These are phyloP conservation scores for Lepidium didymum DNA, from an alignment of 345 rosid genomes.

Conservation along the genomic window DNA sequence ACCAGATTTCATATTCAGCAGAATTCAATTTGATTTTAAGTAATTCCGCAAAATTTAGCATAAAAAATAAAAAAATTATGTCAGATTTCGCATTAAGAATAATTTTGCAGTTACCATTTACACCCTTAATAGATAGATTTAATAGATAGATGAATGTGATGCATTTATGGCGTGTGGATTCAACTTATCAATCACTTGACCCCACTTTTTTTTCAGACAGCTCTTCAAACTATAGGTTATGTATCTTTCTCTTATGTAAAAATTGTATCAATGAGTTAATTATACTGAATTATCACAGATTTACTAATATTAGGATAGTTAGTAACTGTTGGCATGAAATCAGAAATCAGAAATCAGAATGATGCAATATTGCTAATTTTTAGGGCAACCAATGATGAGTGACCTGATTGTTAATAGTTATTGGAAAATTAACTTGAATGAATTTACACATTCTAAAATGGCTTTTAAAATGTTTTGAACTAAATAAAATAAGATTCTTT, in stretches of 20 bases:
- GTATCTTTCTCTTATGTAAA: neutral
- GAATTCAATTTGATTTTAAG: no score
- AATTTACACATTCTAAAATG: no score
- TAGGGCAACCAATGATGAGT: neutral
- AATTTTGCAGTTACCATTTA: neutral
- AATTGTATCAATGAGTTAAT: neutral
- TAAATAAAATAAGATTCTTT: no score
- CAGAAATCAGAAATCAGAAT: neutral
- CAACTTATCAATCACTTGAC: slow-evolving; percentile 2
- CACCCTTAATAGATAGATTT: no score
- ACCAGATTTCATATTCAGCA: no score
- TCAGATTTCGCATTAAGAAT: no score
- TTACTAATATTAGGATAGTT: neutral
- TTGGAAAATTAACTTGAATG: no score
- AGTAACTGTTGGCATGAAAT: neutral
- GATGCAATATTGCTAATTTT: neutral
- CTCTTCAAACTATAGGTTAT: neutral
- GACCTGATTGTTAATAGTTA: neutral
- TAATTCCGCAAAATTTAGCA: no score
- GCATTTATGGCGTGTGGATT: slow-evolving; percentile 16
- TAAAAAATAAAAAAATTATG: no score
- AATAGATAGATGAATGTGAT: neutral
- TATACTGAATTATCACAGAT: neutral
- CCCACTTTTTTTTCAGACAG: neutral
- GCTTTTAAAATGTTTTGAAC: no score